These are phyloP conservation scores for Sanghuangporus weigelae DNA, from an alignment of 1,284 basidiomycete species.

Conservation along the genomic window DNA sequence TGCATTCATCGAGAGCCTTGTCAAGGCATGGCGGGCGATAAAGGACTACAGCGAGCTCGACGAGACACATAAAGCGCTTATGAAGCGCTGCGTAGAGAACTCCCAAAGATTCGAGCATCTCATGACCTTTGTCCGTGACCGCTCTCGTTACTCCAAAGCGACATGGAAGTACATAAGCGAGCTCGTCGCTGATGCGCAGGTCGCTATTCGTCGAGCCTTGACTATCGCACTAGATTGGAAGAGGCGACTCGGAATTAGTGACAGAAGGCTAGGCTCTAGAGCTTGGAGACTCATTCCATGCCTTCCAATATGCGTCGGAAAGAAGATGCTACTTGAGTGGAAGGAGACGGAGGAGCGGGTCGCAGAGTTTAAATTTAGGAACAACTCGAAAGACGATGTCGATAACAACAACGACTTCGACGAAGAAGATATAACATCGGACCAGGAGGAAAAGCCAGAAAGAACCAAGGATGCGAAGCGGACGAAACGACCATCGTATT, in stretches of 20 bases:
- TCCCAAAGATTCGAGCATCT: neutral
- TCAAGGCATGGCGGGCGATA: neutral
- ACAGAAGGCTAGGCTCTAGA: neutral
- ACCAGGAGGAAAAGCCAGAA: neutral
- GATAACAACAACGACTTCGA: too few relatives aligned
- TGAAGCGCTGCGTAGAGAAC: neutral
- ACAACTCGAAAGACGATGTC: too few relatives aligned
- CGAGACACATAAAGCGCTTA: neutral
- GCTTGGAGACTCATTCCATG: neutral
- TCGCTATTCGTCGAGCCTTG: neutral
- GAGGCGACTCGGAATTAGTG: neutral
- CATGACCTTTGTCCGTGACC: neutral
- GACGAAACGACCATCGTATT: neutral
- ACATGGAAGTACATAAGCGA: neutral
- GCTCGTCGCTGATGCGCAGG: neutral
- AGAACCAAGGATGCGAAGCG: neutral
- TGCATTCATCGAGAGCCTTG: neutral
- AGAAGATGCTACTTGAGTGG: neutral
- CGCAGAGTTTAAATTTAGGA: too few relatives aligned
- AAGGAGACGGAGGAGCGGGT: neutral
- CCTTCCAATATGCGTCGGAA: neutral
- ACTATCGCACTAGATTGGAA: neutral
- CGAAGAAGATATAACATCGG: too few relatives aligned
- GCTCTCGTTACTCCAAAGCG: neutral
- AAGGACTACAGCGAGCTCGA: neutral